Evolutionary conservation across 2,329 filamentous ascomycete genomes (phyloP).

Genomic region (Cryphonectria japonica): DNA sequence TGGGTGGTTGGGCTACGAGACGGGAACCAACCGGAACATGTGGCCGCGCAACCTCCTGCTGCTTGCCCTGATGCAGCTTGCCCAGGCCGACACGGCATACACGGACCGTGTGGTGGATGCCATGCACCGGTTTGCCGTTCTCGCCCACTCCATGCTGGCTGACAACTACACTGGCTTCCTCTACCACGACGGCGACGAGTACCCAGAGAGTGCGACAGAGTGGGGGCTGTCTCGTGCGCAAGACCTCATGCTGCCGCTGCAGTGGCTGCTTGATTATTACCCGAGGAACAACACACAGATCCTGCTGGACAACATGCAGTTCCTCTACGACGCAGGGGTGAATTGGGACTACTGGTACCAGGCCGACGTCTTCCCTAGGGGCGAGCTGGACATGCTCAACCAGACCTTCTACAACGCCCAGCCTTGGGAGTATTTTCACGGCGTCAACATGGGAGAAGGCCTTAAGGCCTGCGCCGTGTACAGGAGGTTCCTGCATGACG

Average conservation of each 20-base stretch:
- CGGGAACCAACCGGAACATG: slow-evolving; percentile 47
- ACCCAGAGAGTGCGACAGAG: slow-evolving; percentile 39
- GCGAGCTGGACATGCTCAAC: slow-evolving; percentile 21
- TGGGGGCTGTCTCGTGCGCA: slow-evolving; percentile 40
- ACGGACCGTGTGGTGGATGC: slow-evolving; percentile 49
- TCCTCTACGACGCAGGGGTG: slow-evolving; percentile 19
- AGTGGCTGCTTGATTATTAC: slow-evolving; percentile 39
- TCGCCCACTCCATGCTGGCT: slow-evolving; percentile 56
- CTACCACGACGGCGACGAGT: slow-evolving; percentile 46
- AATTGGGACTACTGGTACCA: slow-evolving; percentile 25
- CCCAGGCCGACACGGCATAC: slow-evolving; percentile 51
- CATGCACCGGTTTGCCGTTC: slow-evolving; percentile 52
- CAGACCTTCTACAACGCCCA: slow-evolving; percentile 15
- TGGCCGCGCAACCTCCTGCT: slow-evolving; percentile 58
- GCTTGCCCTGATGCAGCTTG: slow-evolving; percentile 53
- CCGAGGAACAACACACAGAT: slow-evolving; percentile 37
- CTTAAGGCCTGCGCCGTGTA: slow-evolving; percentile 25
- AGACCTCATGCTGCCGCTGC: slow-evolving; percentile 41
- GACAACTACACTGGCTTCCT: slow-evolving; percentile 54
- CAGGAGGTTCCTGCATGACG: slow-evolving; percentile 17
- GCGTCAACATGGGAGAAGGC: slow-evolving; percentile 16
- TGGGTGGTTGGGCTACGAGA: slow-evolving; percentile 62
- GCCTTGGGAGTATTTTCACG: slow-evolving; percentile 23
- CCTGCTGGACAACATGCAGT: slow-evolving; percentile 17
- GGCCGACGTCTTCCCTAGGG: slow-evolving; percentile 18